Percentiles rank a stretch among this genome's conserved stretches.
Conservation (phyloP, 768 basidiomycete species). For the Boletus rubroflammeus region DNA sequence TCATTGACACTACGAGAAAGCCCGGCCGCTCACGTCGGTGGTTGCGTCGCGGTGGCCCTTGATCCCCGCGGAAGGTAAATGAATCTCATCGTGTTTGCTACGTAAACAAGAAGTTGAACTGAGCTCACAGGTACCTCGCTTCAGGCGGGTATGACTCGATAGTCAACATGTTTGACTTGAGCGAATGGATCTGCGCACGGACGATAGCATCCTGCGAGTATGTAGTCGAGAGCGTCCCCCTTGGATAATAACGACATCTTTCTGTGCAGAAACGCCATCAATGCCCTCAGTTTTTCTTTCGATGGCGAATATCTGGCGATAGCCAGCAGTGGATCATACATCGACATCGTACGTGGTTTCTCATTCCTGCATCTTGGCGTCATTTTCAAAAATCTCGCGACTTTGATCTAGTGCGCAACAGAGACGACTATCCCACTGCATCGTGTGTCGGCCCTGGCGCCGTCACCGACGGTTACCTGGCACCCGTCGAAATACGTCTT, state of each 20-base stretch:
- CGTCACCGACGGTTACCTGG: slow-evolving; percentile 77
- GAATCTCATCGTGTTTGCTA: slow-evolving; percentile 1
- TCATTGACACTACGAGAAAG: slow-evolving; percentile 54
- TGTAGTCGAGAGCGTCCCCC: slow-evolving; percentile 26
- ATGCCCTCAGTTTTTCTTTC: slow-evolving; percentile 71
- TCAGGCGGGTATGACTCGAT: slow-evolving; percentile 82
- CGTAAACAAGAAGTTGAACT: neutral
- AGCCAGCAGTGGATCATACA: slow-evolving; percentile 65
- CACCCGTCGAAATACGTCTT: slow-evolving; percentile 80
- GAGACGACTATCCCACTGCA: slow-evolving; percentile 74
- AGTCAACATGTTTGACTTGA: slow-evolving; percentile 73
- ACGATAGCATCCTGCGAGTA: slow-evolving; percentile 82
- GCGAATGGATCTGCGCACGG: slow-evolving; percentile 76
- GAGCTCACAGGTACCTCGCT: slow-evolving; percentile 57
- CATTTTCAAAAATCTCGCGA: slow-evolving; percentile 1
- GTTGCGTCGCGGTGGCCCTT: slow-evolving; percentile 70
- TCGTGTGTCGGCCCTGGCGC: slow-evolving; percentile 67
- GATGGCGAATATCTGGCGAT: slow-evolving; percentile 84
- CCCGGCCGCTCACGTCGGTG: slow-evolving; percentile 74
- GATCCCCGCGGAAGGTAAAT: slow-evolving; percentile 72
- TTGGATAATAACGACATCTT: neutral
- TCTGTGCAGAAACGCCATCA: slow-evolving; percentile 58
- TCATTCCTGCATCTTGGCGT: neutral
- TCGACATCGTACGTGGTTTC: slow-evolving; percentile 64
- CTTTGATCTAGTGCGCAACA: slow-evolving; percentile 59